These are phyloP conservation scores for Nicotiana rustica DNA, from an alignment of 305 asterid genomes.

Conservation along the genomic window DNA sequence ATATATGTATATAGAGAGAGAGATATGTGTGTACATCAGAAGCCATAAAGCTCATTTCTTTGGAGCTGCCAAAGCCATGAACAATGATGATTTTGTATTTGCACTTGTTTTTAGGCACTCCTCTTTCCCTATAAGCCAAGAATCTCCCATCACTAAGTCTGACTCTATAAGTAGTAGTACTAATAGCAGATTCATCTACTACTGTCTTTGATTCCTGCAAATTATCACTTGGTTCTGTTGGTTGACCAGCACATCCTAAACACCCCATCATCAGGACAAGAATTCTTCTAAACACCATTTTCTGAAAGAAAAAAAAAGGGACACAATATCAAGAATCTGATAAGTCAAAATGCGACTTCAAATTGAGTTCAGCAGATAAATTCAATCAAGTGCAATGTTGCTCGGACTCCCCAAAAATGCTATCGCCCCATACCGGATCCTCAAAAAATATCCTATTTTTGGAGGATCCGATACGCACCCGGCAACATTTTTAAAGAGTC, in stretches of 20 bases:
- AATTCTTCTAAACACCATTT: constrained; percentile 74
- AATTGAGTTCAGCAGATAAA: background rate
- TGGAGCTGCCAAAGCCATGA: constrained; percentile 94
- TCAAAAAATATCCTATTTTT: too few species aligned
- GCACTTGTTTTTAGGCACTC: constrained; percentile 71
- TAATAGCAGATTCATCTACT: background rate
- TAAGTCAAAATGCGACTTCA: background rate
- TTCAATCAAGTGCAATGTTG: background rate
- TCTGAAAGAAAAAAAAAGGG: constrained; percentile 37
- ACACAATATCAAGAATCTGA: background rate
- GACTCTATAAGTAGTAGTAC: constrained; percentile 48
- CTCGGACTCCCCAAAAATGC: too few species aligned
- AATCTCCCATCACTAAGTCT: constrained; percentile 85
- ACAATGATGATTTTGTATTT: constrained; percentile 65
- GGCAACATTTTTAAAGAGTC: too few species aligned
- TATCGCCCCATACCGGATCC: too few species aligned
- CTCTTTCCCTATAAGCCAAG: constrained; percentile 83
- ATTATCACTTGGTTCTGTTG: constrained; percentile 52
- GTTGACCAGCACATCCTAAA: constrained; percentile 66
- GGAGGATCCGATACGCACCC: too few species aligned
- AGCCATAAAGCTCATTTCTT: constrained; percentile 84
- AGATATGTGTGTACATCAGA: constrained; percentile 53
- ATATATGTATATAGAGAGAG: background rate
- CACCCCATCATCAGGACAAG: constrained; percentile 75
- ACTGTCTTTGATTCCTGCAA: constrained; percentile 41